Base-by-base conservation (phyloP, 148 eudicot species). In the Spergularia marina region DNA sequence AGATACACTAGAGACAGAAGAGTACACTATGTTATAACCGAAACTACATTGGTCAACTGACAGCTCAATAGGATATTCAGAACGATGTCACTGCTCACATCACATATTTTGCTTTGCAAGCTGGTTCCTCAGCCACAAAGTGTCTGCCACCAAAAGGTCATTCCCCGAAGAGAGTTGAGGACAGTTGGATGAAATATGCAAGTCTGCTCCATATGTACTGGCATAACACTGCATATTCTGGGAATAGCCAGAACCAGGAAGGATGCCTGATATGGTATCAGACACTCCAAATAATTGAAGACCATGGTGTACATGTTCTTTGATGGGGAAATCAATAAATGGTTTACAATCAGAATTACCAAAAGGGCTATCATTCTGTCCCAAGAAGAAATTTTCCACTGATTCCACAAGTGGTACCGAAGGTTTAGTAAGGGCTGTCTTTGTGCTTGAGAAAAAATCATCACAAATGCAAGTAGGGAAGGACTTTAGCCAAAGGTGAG, bases 321-420 rank as follows among this genome's bases (percentile, higher is more conserved):
- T 59, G 40, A 55, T 16, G 20, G 57, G 56, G 23, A 2, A n/a
- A 54, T 57, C 67, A 23, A n/a, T 57, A 25, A 8, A 14, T 34
- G 40, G 51, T 59, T 39, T 54, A 49, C 21, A 14, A 68, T 53
- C 62, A 79, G 44, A 52, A 60, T 55, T 10, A 12, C 61, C 57
- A 49, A 79, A 39, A 49, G 77, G 82, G 65, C 0, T 62, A 4
- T 69, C 54, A 23, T 39, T 69, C 56, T 2, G 15, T 30, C 69
- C 78, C 18, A 40, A 53, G 64, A 53, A 53, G 54, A 79, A 74
- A 44, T 61, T 25, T 68, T 61, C 82, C 69, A 79, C 74, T 74
- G 78, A 74, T 59, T 74, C 69, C 18, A 68, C 74, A 34, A 70
- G 70, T 69, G 56, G 78, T 61, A 79, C 70, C 12, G 82, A 79